Percentiles rank a stretch among this genome's conserved stretches.
Evolutionary conservation across 192 early-diverging fungal species (phyloP).

Genomic region (Linnemannia elongata): DNA sequence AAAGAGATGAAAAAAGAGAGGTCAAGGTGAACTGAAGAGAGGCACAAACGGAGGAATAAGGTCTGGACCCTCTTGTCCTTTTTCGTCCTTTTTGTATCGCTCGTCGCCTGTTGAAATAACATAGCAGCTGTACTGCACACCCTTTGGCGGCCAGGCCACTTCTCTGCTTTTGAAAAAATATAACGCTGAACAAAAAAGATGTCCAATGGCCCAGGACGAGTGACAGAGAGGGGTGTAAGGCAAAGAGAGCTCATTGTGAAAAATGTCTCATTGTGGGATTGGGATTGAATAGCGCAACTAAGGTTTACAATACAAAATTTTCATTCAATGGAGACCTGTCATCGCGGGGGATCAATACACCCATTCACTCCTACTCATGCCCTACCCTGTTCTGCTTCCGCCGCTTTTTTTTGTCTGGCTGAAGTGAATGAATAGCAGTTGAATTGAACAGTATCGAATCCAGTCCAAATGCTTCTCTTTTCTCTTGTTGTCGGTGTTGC

Average conservation of each 20-base stretch:
- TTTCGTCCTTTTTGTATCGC: background rate
- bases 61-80: background rate
- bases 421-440: background rate
- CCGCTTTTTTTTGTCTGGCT: background rate
- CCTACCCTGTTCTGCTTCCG: background rate
- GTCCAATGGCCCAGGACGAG: too few species aligned
- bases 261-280: background rate
- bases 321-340: background rate
- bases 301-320: background rate
- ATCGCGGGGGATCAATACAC: background rate
- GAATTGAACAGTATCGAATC: too few species aligned
- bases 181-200: background rate
- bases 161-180: conserved; percentile 3
- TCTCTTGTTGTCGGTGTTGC: too few species aligned
- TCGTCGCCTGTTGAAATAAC: background rate
- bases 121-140: background rate
- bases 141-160: conserved; percentile 1
- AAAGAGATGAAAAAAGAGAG: background rate
- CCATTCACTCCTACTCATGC: too few species aligned
- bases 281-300: background rate
- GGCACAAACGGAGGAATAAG: background rate
- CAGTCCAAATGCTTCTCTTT: background rate
- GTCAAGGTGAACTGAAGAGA: background rate
- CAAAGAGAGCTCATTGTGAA: too few species aligned
- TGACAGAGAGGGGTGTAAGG: too few species aligned